Evolutionary conservation across 257 asterid species (phyloP), one percentile per base, ranked within the genome.

Genomic region (Solanum pennellii): DNA sequence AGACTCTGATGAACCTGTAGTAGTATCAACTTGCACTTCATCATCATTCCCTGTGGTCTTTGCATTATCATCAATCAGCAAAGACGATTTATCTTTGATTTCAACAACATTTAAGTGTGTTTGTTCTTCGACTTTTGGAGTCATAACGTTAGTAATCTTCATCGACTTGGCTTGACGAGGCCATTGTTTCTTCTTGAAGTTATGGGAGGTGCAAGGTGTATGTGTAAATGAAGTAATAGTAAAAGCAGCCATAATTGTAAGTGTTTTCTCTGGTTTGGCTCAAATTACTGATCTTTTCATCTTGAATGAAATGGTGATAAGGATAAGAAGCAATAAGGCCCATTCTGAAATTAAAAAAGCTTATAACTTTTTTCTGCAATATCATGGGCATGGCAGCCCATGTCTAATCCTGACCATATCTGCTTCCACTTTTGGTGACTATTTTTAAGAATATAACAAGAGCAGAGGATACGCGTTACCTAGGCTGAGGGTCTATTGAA

Each of bases 171-270:
- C 72, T 84, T 82, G 90, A 74, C 75, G 90, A 83, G 88, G 39
- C 31, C 92, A 85, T 21, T 88, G 90, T 65, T 87, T 92, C 87
- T 87, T 93, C 75, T 84, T 87, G 77, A 69, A 74, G 45, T 89
- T 91, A 20, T 87, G 91, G 77, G 94, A 91, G 88, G 88, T 83
- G 89, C 86, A 91, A 91, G 91, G 91, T 88, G 90, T 89, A 16
- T 82, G 89, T 77, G 90, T 74, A 83, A 91, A 91, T 39, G 94
- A 91, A 83, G 92, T 76, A 83, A 94, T 88, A 85, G 92, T 90
- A 83, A 92, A 77, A 68, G 93, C 91, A 86, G 95, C 94, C 98
- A 93, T 94, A 31, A n/a, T 52, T 83, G 29, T 11, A 18, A 65
- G 80, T 83, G 86, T 25, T 27, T 7, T 41, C 27, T 69, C 68